Base-by-base conservation (phyloP, 1,139 yeast genomes). In the Diutina rugosa region DNA sequence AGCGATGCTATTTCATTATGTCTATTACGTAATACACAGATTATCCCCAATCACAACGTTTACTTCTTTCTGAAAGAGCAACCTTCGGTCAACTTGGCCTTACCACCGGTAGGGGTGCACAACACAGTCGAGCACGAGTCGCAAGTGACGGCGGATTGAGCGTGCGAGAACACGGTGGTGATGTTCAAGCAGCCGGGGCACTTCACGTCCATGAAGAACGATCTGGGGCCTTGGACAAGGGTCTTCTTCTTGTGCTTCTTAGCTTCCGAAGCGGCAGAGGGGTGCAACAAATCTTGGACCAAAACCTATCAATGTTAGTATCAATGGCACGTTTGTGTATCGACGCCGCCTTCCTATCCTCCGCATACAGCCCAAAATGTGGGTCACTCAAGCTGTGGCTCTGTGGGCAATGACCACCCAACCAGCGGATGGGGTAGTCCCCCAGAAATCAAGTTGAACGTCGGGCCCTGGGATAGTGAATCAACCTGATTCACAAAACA, bases 21-120 rank as follows among this genome's bases (percentile, higher is more conserved):
- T 49, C 53, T 49, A 49, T 49, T 49, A 49, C 53, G 44, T 49
- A 49, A 32, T 49, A 49, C 53, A 49, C 53, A 28, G 32, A 44
- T 21, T 51, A 51, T 38, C 45, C 46, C 54, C 44, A 21, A 35
- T 35, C 30, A 28, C 55, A 53, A 12, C 26, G 35, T 26, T 85
- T 90, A 93, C 88, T 93, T 93, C 82, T 89, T 89, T 87, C 99
- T 90, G 95, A 90, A 93, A 72, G 99, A 93, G 74, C 95, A 87
- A 76, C 99, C 99, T 82, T 93, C 99, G 69, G 98, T 89, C 78
- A 93, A 87, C 81, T 89, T 90, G 73, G 98, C 97, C 85, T 93
- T 93, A 84, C 99, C 99, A 84, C 99, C 99, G 66, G 98, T 90
- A 74, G 99, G 99, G 74, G 95, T 88, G 81, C 98, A 91, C 73